Base-by-base conservation (phyloP, 768 basidiomycete species). In the Rhodosporidiobolus sp. region DNA sequence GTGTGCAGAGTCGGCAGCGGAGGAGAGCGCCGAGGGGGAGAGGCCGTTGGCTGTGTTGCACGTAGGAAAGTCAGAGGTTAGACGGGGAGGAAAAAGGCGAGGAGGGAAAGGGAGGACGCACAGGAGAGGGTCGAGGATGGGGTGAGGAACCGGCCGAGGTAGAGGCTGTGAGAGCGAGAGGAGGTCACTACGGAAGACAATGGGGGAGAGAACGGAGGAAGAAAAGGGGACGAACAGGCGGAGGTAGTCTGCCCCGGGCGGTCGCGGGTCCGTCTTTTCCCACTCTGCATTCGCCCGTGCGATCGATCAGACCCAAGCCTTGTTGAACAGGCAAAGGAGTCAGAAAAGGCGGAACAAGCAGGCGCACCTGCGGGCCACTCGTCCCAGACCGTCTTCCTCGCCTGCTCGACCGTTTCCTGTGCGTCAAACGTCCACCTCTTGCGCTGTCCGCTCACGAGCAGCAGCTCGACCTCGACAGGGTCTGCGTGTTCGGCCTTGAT, bases 81-180 rank as follows among this genome's bases (percentile, higher is more conserved):
- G 30, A 3, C 30, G 20, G 57, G 17, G 26, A 28, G 49, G 22
- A 0, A n/a, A 9, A 12, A 43, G 20, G 6, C n/a, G n/a, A n/a
- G n/a, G 48, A 1, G 19, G 4, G 7, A 7, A 60, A 19, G 7
- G 19, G 14, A 2, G 26, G 43, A 34, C 58, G 28, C 9, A 60
- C 59, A 50, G n/a, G 43, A 32, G 4, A 70, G 50, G 2, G 50
- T 53, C 32, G 22, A 5, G 1, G 35, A 2, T 14, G 35, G 30
- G 26, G 54, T 50, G 45, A 70, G 69, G 58, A 70, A 54, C 5
- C 58, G 56, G 22, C 69, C 69, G 52, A 65, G 69, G 35, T 65
- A 61, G 2, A 70, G 64, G 2, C 69, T 70, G 55, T 5, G 34
- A 1, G 24, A 2, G 34, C 17, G 38, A 7, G 3, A 12, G 20